Conservation (phyloP, 257 asterid genomes). For the Fraxinus pennsylvanica region DNA sequence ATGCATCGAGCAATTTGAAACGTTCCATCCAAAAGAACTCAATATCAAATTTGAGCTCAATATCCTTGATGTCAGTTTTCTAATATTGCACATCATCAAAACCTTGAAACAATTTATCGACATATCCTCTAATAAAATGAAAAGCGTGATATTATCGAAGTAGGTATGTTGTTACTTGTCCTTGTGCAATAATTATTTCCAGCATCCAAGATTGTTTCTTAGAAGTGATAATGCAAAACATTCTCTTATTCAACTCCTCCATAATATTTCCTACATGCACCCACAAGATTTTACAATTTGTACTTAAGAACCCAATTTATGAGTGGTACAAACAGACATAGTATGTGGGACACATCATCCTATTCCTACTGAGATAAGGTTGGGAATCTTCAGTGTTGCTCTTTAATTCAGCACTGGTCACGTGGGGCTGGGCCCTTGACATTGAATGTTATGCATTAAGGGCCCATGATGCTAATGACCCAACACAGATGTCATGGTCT, state of each 20-base stretch:
- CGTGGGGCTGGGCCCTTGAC: neutral
- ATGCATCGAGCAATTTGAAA: no score
- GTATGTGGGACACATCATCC: neutral
- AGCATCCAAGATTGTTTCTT: neutral
- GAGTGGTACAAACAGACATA: neutral
- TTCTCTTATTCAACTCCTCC: neutral
- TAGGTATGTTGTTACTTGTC: neutral
- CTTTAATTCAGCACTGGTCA: neutral
- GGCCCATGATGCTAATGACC: neutral
- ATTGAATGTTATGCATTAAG: neutral
- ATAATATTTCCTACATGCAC: neutral
- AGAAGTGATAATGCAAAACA: neutral
- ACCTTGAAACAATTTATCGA: no score
- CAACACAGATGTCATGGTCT: neutral
- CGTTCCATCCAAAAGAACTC: neutral
- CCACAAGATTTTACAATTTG: neutral
- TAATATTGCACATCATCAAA: no score
- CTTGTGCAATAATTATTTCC: neutral
- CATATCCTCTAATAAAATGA: no score
- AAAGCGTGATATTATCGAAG: no score
- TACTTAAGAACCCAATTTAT: neutral
- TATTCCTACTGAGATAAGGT: neutral
- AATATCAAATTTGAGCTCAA: no score
- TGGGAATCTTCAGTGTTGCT: neutral
- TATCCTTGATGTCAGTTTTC: no score